Percentiles rank a stretch among this genome's conserved stretches.
These are phyloP conservation scores for Coriolopsis trogii DNA, from an alignment of 1,284 basidiomycete genomes.

Conservation along the genomic window DNA sequence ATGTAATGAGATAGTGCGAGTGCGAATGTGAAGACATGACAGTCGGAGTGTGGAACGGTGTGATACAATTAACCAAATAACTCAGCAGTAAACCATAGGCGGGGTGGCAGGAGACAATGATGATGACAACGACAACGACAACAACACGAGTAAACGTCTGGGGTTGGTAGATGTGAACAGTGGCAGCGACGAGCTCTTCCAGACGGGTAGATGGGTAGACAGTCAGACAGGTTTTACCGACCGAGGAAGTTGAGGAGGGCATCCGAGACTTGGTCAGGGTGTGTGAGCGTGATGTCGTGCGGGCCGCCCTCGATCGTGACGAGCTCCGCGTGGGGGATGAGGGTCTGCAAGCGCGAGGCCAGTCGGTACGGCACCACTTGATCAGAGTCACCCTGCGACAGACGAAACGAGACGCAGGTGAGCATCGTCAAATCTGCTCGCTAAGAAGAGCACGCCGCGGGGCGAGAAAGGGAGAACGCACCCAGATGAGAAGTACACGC, in stretches of 20 bases:
- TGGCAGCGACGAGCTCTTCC: too few species aligned
- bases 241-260: slow-evolving; percentile 44
- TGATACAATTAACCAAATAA: too few species aligned
- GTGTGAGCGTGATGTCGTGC: slow-evolving; percentile 67
- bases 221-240: neutral
- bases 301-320: slow-evolving; percentile 60
- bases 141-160: too few species aligned
- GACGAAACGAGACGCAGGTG: neutral
- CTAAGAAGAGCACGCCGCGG: too few species aligned
- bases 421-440: too few species aligned
- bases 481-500: slow-evolving; percentile 65
- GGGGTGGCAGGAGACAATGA: too few species aligned
- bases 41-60: too few species aligned
- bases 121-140: too few species aligned
- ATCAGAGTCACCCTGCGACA: slow-evolving; percentile 64
- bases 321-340: slow-evolving; percentile 57
- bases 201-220: too few species aligned
- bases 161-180: neutral
- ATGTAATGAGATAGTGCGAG: too few species aligned
- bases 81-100: too few species aligned
- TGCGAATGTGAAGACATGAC: too few species aligned
- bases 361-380: slow-evolving; percentile 65
- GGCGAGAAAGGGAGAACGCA: slow-evolving; percentile 34
- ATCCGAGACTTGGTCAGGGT: slow-evolving; percentile 47
- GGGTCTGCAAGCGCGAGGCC: slow-evolving; percentile 51